These are phyloP conservation scores for Xylariomycetidae sp. DNA, from an alignment of 2,329 filamentous ascomycete species.

Conservation along the genomic window DNA sequence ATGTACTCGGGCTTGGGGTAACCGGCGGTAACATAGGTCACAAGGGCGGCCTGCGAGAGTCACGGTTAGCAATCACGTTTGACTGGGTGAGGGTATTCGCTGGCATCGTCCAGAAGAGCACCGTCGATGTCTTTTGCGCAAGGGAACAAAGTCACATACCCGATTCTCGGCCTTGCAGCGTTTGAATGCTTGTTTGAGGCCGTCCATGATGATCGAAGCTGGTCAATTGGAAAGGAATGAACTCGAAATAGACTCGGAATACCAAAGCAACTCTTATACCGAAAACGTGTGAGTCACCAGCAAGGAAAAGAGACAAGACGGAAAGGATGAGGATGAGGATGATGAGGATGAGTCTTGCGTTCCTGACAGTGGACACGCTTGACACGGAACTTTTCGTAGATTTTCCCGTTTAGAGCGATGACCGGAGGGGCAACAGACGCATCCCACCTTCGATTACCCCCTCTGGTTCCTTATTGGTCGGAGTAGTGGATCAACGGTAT, in stretches of 20 bases:
- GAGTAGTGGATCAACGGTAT: no score
- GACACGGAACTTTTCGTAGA: no score
- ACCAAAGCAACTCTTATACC: no score
- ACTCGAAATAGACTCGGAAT: neutral
- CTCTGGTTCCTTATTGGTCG: no score
- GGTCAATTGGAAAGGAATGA: conserved; percentile 1
- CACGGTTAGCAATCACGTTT: conserved; percentile 5
- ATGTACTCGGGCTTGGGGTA: conserved; percentile 80
- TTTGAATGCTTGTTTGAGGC: conserved; percentile 52
- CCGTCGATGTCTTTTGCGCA: neutral
- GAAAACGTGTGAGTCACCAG: no score
- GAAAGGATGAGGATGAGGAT: no score
- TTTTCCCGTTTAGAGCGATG: no score
- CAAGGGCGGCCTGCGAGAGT: conserved; percentile 63
- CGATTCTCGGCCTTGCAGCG: conserved; percentile 53
- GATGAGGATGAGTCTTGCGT: no score
- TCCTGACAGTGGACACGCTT: no score
- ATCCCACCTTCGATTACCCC: no score
- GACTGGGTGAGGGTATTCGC: neutral
- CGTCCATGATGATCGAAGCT: conserved; percentile 41
- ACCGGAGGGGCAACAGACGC: no score
- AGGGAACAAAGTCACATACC: conserved; percentile 34
- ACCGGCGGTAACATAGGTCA: conserved; percentile 94
- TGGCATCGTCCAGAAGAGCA: conserved; percentile 5
- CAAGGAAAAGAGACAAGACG: no score